Evolutionary conservation across 257 asterid species (phyloP), one percentile per base, ranked within the genome.

Genomic region (Ophiorrhiza pumila): DNA sequence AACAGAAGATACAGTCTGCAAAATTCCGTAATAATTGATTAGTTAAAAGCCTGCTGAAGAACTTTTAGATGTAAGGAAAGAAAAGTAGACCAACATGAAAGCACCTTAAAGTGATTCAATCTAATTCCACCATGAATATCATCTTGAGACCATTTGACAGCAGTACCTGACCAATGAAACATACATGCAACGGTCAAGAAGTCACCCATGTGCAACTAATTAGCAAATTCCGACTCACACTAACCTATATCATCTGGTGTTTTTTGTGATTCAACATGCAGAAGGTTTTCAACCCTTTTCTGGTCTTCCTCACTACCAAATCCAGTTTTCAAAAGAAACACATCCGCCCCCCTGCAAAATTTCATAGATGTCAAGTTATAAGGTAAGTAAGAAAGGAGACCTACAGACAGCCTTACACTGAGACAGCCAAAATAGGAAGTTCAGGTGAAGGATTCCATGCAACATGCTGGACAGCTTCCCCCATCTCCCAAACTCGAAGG

Each of bases 21-120:
- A 17, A 80, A 79, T 53, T 72, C 77, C 78, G 75, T 27, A 68
- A 74, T 29, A 45, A 63, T 59, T 35, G 25, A 65, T 49, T 7
- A 47, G 8, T 18, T 49, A 35, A 49, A 39, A 37, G 31, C 12
- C 10, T 41, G 23, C 49, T 34, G 17, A 49, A n/a, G 7, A 69
- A 47, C 35, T 31, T 61, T 35, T 35, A 64, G 64, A 65, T 7
- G 46, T 34, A 15, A 34, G 18, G 34, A 68, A 42, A 22, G 60
- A 74, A 71, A 39, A 50, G 43, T 23, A 42, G 32, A 70, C 57
- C 55, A 47, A 29, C 63, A 74, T 11, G 42, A 25, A 65, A 55
- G 69, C 85, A 95, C 99, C 99, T 92, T 95, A 68, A 87, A 87
- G 88, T 95, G 98, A 82, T 81, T 86, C 83, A 95, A 82, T 85